Conservation (phyloP, 306 rosid genomes). For the Lablab purpureus region DNA sequence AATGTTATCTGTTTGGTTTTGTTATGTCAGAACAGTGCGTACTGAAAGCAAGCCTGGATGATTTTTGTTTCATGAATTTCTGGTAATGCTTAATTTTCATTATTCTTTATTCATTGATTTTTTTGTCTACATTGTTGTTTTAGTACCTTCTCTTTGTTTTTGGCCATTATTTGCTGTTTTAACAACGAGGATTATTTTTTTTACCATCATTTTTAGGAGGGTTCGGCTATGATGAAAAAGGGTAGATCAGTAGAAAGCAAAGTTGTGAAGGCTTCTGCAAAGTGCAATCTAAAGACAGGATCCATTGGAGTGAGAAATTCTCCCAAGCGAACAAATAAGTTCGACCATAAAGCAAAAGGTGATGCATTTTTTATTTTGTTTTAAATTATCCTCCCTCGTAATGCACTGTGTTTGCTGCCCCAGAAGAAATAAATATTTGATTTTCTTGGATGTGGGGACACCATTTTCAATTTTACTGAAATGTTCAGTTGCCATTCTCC, state of each 20-base stretch:
- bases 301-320: constrained; percentile 48
- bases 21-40: not conserved
- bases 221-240: constrained; percentile 54
- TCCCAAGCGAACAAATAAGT: constrained; percentile 48
- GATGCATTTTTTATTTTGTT: constrained; percentile 15
- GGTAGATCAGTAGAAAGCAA: constrained; percentile 43
- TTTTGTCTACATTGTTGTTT: constrained; percentile 14
- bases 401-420: constrained; percentile 10
- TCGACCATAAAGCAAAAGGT: constrained; percentile 55
- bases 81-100: not conserved
- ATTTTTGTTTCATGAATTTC: constrained; percentile 28
- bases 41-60: constrained; percentile 20
- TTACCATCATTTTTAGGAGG: constrained; percentile 46
- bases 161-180: not conserved
- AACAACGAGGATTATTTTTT: not conserved
- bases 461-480: constrained; percentile 7
- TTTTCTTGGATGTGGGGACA: constrained; percentile 17
- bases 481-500: constrained; percentile 22
- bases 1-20: constrained; percentile 1
- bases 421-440: not conserved
- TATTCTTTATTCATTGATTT: too few species aligned
- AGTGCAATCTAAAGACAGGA: constrained; percentile 44
- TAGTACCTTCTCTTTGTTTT: constrained; percentile 22
- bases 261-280: constrained; percentile 52
- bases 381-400: not conserved